Evolutionary conservation across 805 yeast species (phyloP), one percentile per base, ranked within the genome.

Genomic region (Kregervanrija pseudodelftensis): DNA sequence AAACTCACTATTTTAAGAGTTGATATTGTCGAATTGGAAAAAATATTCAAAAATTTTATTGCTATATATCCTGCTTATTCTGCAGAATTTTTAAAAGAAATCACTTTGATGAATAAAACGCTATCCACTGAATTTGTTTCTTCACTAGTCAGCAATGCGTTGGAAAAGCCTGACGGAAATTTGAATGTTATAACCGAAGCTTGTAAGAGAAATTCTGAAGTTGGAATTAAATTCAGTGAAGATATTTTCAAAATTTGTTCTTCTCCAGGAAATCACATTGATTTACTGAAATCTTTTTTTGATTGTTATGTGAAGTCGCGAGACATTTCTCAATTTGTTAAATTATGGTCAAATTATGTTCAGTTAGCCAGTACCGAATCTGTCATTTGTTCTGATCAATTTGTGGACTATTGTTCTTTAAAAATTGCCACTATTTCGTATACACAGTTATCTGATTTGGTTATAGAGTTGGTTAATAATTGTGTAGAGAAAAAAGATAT

Each of bases 221-320:
- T 82, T 42, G 81, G 82, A n/a, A 63, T 75, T 12, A 60, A 69
- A 28, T 68, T 70, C 45, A 55, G 69, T n/a, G 56, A 60, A 3
- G 48, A 56, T 12, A 64, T 74, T 2, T 52, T 73, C 43, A 47
- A 48, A 1, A 11, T 48, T 4, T 33, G 48, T 3, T 16, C 49
- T 1, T 30, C 31, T 8, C 12, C 30, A 5, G 37, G 36, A 3
- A 16, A 14, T 31, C 44, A 42, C 33, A 11, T 22, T 14, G 37
- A n/a, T 11, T 39, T 42, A 15, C 34, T 47, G 10, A 43, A 42
- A 8, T 44, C 52, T 3, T 33, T 61, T 11, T 43, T 63, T 40
- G 61, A 66, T 12, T 74, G 82, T 16, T 76, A 70, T 56, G 64
- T 69, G 10, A 74, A 68, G 51, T 80, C 80, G 4, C 76, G 90